These are phyloP conservation scores for Starmerella roubikii DNA, from an alignment of 805 yeast genomes.

Conservation along the genomic window DNA sequence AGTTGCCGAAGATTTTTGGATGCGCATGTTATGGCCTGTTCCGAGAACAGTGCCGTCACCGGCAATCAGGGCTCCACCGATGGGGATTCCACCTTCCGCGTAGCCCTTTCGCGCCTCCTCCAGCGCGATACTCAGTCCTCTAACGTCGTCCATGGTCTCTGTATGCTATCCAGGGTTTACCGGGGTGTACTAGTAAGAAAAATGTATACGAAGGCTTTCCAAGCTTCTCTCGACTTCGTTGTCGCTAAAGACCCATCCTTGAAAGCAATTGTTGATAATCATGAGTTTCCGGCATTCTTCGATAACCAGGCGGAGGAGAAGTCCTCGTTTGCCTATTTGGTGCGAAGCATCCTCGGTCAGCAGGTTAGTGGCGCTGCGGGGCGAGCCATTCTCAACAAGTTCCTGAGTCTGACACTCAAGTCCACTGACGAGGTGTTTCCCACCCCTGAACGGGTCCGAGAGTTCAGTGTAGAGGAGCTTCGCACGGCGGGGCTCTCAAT, in stretches of 20 bases:
- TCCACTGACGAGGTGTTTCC: slow-evolving; percentile 30
- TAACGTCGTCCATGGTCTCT: slow-evolving; percentile 18
- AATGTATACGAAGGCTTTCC: slow-evolving; percentile 10
- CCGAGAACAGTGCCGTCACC: slow-evolving; percentile 74
- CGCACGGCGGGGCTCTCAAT: slow-evolving; percentile 55
- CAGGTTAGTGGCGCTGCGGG: slow-evolving; percentile 60
- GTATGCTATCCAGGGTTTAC: background rate
- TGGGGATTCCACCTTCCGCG: slow-evolving; percentile 84
- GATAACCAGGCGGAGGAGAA: slow-evolving; percentile 2
- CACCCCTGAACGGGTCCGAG: slow-evolving; percentile 35
- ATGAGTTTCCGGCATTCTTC: slow-evolving; percentile 17
- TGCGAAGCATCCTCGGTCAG: slow-evolving; percentile 25
- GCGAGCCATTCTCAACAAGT: slow-evolving; percentile 39
- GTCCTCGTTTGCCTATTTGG: slow-evolving; percentile 19
- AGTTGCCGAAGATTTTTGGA: slow-evolving; percentile 72
- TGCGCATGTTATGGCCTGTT: slow-evolving; percentile 78
- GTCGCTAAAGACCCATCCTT: slow-evolving; percentile 18
- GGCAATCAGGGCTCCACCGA: slow-evolving; percentile 61
- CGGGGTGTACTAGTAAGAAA: background rate
- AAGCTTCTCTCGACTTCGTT: slow-evolving; percentile 13
- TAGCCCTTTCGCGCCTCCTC: slow-evolving; percentile 32
- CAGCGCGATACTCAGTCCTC: slow-evolving; percentile 23
- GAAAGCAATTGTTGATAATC: slow-evolving; percentile 4
- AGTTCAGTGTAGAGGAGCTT: slow-evolving; percentile 34
- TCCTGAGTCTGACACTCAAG: slow-evolving; percentile 29